Evolutionary conservation across 2,329 filamentous ascomycete species (phyloP), one percentile per base, ranked within the genome.

Genomic region (Tolypocladium tundrense): DNA sequence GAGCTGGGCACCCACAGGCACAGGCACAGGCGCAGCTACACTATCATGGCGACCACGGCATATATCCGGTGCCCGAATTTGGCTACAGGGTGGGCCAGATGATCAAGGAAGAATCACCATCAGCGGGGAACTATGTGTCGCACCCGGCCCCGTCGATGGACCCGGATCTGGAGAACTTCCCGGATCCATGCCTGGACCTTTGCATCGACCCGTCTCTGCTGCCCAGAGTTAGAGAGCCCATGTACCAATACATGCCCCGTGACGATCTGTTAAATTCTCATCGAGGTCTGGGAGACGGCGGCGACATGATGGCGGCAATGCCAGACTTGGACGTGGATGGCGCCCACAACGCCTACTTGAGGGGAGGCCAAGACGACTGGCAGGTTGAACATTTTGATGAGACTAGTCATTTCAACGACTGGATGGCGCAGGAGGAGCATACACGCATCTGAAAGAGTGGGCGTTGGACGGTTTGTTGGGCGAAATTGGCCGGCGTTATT

Each of bases 291-390:
- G 10, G 16, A 11, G 45, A 31, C 19, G 45, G 31, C 10, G 41
- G 54, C 45, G 43, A 55, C 35, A 48, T 59, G 27, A 39, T 43
- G 41, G 14, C 42, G 2, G 14, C 42, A 13, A 60, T 65, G 16
- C 61, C 63, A 1, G 63, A 61, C 11, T 54, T 63, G 41, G 60
- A 63, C 53, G 40, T 37, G 3, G 40, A 51, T 10, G 59, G 41
- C 24, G 60, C 63, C 21, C 67, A 68, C 53, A 66, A 69, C 24
- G 64, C 59, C 7, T 72, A 70, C 53, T 64, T 75, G 35, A 67
- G 63, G 50, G 71, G 72, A 27, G 65, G 62, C 11, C 64, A 70
- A 39, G 64, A 62, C 13, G 72, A 72, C 55, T 75, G 72, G 72
- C 63, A 69, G 57, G 62, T 73, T 10, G 68, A 71, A 60, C 64